phyloP scores from a whole-genome alignment of 2,329 filamentous ascomycete species.

The Microsporum audouinii region DNA sequence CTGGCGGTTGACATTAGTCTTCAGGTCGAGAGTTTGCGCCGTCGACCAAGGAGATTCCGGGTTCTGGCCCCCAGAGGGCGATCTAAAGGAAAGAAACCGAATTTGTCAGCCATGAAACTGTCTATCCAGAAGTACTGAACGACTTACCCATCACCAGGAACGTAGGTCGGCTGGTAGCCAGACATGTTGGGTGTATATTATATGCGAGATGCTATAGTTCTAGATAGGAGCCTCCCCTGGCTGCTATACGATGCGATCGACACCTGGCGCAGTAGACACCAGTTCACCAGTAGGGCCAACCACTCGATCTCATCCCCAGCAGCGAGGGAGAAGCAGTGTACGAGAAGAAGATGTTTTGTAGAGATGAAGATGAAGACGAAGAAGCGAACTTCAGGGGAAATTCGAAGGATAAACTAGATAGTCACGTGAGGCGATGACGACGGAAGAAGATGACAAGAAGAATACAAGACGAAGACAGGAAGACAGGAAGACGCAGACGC shows the following conservation, averaged over 20 bases:
- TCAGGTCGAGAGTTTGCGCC: slow-evolving; percentile 40
- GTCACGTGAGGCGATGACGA: neutral
- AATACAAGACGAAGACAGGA: neutral
- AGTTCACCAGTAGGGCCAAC: neutral
- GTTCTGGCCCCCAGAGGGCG: neutral
- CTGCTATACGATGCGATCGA: too few relatives aligned
- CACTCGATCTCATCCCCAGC: neutral
- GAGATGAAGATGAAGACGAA: neutral
- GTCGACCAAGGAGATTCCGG: neutral
- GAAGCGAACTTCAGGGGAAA: neutral
- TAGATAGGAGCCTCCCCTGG: neutral
- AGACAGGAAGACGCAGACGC: too few relatives aligned
- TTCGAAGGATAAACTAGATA: neutral
- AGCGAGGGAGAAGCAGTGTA: neutral
- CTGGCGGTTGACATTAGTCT: slow-evolving; percentile 73
- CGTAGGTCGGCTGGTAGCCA: slow-evolving; percentile 9
- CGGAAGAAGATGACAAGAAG: neutral
- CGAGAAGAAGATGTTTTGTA: neutral
- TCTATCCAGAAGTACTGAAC: neutral
- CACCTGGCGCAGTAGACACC: neutral
- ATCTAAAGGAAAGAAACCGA: neutral
- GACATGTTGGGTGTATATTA: slow-evolving; percentile 8
- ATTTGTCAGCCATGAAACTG: neutral
- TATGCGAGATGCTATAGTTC: neutral
- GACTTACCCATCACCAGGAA: slow-evolving; percentile 7